These are phyloP conservation scores for Nakaseomyces glabratus DNA, from an alignment of 1,139 yeast species.

Conservation along the genomic window DNA sequence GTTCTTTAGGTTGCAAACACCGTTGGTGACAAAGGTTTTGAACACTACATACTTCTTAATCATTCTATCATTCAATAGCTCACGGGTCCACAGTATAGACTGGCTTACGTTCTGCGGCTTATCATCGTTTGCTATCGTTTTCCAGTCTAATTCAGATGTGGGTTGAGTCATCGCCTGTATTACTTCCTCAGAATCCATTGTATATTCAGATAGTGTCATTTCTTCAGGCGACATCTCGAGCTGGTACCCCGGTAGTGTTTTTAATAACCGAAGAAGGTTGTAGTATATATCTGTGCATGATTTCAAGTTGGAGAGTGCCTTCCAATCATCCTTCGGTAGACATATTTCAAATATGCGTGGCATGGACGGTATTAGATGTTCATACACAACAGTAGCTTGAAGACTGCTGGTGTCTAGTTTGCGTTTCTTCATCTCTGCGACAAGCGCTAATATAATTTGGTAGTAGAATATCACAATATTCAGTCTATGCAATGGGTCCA, in stretches of 20 bases:
- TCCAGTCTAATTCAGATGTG: slow-evolving; percentile 1
- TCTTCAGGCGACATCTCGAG: not conserved
- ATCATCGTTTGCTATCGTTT: slow-evolving; percentile 8
- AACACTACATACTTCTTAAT: slow-evolving; percentile 8
- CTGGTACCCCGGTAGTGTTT: slow-evolving; percentile 1
- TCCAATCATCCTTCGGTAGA: slow-evolving; percentile 23
- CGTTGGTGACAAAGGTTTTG: slow-evolving; percentile 8
- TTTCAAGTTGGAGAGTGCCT: slow-evolving; percentile 20
- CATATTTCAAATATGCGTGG: slow-evolving; percentile 16
- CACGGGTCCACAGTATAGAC: slow-evolving; percentile 5
- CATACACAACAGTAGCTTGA: slow-evolving; percentile 14
- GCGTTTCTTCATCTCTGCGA: slow-evolving; percentile 11
- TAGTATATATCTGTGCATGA: slow-evolving; percentile 16
- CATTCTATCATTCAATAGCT: slow-evolving; percentile 13
- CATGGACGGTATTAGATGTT: slow-evolving; percentile 19
- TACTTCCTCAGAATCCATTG: slow-evolving; percentile 1
- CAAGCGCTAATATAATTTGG: slow-evolving; percentile 15
- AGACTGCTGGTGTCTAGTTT: not conserved
- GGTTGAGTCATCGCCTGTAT: not conserved
- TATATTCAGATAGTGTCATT: not conserved
- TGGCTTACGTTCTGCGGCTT: slow-evolving; percentile 4
- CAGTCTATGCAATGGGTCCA: slow-evolving; percentile 27
- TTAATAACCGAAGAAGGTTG: slow-evolving; percentile 3
- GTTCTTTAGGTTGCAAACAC: not conserved
- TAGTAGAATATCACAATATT: slow-evolving; percentile 25